Evolutionary conservation across 2,329 filamentous ascomycete species (phyloP).

Genomic region (Alternaria alternata): DNA sequence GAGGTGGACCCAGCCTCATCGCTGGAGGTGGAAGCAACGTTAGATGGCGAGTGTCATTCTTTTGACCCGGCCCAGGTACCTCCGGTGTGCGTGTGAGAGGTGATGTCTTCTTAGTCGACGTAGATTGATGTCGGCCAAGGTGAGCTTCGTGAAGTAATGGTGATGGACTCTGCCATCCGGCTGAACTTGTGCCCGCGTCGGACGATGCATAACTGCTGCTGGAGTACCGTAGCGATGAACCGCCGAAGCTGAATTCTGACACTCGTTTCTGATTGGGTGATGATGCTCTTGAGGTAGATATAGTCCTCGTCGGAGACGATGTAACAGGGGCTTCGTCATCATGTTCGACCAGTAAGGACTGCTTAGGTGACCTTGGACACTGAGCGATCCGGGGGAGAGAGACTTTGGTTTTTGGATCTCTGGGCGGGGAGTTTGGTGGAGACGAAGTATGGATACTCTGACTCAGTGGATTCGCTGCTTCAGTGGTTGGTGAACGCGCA

Average conservation of each 20-base stretch:
- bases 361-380: slow-evolving; percentile 4
- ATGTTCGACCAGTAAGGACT: slow-evolving; percentile 12
- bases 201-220: slow-evolving; percentile 82
- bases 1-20: slow-evolving; percentile 24
- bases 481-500: slow-evolving; percentile 27
- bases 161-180: slow-evolving; percentile 22
- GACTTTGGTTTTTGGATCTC: slow-evolving; percentile 9
- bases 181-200: slow-evolving; percentile 62
- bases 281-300: slow-evolving; percentile 13
- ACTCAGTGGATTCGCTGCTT: slow-evolving; percentile 6
- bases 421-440: slow-evolving; percentile 4
- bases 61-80: slow-evolving; percentile 20
- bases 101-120: slow-evolving; percentile 22
- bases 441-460: background rate
- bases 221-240: slow-evolving; percentile 88
- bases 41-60: slow-evolving; percentile 19
- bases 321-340: slow-evolving; percentile 7
- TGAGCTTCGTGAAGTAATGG: slow-evolving; percentile 18
- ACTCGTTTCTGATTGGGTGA: slow-evolving; percentile 29
- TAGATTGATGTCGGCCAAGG: slow-evolving; percentile 16
- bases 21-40: slow-evolving; percentile 37
- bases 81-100: slow-evolving; percentile 27
- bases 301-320: slow-evolving; percentile 15
- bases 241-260: slow-evolving; percentile 52
- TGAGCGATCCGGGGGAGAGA: slow-evolving; percentile 14